Conservation (phyloP, 108 stramenopile species). For the Discostella stelligeroides region DNA sequence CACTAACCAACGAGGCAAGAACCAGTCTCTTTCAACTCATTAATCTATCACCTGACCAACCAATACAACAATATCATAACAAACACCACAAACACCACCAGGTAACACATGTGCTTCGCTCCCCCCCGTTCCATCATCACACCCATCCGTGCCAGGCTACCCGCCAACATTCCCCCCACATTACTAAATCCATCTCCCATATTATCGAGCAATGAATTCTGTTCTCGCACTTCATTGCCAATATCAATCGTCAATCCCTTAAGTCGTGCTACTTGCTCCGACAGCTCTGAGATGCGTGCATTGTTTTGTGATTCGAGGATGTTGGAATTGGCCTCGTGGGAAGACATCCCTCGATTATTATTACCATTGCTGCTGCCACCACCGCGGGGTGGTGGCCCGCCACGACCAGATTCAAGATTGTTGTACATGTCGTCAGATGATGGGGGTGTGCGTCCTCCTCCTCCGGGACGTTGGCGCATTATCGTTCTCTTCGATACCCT, state of each 20-base stretch:
- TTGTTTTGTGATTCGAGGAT: conserved; percentile 90
- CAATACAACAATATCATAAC: conserved; percentile 87
- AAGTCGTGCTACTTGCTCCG: conserved; percentile 81
- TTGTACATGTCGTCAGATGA: conserved; percentile 56
- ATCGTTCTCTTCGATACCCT: too few relatives aligned
- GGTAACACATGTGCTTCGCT: conserved; percentile 88
- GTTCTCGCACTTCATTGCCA: conserved; percentile 87
- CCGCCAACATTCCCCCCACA: conserved; percentile 73
- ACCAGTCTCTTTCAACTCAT: too few relatives aligned
- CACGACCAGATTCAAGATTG: conserved; percentile 72
- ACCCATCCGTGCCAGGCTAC: conserved; percentile 75
- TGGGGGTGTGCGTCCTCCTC: conserved; percentile 35
- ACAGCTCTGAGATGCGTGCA: conserved; percentile 80
- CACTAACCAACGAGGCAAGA: too few relatives aligned
- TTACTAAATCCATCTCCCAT: conserved; percentile 85
- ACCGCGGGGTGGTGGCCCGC: conserved; percentile 28
- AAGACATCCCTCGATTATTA: conserved; percentile 45
- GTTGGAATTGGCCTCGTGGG: conserved; percentile 73
- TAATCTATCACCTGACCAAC: conserved; percentile 51
- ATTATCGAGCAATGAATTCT: conserved; percentile 83
- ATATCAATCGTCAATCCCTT: conserved; percentile 91
- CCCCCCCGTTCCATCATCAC: conserved; percentile 85
- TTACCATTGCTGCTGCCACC: neutral
- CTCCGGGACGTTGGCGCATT: conserved; percentile 52
- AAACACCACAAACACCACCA: conserved; percentile 84